Evolutionary conservation across 805 yeast species (phyloP).

Genomic region (Saturnispora dispora): DNA sequence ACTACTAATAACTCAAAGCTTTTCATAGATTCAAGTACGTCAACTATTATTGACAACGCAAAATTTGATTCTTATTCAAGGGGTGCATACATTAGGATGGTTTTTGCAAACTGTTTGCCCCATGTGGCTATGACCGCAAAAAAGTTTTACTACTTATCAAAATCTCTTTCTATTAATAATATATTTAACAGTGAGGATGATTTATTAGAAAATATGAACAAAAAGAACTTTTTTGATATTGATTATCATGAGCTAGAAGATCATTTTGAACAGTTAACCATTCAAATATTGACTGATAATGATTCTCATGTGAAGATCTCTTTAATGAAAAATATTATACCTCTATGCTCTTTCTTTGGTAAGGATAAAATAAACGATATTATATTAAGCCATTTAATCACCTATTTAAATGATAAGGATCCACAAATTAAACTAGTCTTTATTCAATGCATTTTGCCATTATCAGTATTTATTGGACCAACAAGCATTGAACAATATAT

Average conservation of each 20-base stretch:
- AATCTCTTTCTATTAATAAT: constrained; percentile 26
- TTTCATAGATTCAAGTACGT: constrained; percentile 1
- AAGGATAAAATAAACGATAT: constrained; percentile 83
- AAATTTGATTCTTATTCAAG: not conserved
- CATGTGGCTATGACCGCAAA: constrained; percentile 56
- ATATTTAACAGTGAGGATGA: not conserved
- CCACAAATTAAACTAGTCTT: constrained; percentile 60
- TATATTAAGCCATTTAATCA: constrained; percentile 80
- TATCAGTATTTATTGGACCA: constrained; percentile 75
- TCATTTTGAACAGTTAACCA: constrained; percentile 58
- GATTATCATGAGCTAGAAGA: constrained; percentile 38
- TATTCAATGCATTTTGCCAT: constrained; percentile 58
- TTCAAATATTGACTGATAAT: constrained; percentile 60
- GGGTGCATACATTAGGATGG: constrained; percentile 43
- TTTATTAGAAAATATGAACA: constrained; percentile 11
- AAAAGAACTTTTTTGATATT: constrained; percentile 27
- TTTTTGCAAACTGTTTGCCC: constrained; percentile 69
- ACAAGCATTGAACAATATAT: constrained; percentile 80
- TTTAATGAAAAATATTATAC: constrained; percentile 59
- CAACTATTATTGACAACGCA: not conserved
- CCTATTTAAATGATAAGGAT: constrained; percentile 77
- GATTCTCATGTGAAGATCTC: constrained; percentile 60
- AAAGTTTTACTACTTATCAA: constrained; percentile 54
- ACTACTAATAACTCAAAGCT: not conserved
- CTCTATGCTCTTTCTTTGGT: constrained; percentile 75